A percentile compares a stretch with the other conserved stretches of the same genome.
Conservation (phyloP, 2,329 filamentous ascomycete species). For the Xylariaceae sp. region DNA sequence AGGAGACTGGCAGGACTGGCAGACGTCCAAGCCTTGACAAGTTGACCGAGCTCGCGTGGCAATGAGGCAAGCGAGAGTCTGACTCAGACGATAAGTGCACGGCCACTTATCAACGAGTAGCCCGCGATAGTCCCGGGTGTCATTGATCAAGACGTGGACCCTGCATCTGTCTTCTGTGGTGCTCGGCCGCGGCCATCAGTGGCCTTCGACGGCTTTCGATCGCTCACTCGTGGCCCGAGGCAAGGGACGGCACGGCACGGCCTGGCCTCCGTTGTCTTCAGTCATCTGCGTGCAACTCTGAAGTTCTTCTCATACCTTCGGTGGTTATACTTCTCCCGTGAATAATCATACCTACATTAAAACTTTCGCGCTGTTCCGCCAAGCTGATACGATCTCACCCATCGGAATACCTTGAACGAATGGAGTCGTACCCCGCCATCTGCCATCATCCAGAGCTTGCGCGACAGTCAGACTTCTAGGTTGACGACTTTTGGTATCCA, state of each 20-base stretch:
- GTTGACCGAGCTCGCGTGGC: too few species aligned
- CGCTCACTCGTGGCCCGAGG: conserved; percentile 4
- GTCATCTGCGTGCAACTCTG: too few species aligned
- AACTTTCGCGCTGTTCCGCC: neutral
- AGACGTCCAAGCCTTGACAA: too few species aligned
- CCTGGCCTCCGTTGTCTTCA: neutral
- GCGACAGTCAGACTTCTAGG: neutral
- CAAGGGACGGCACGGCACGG: neutral
- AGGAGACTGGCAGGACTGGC: too few species aligned
- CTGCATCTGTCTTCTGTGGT: too few species aligned
- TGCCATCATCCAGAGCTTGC: neutral
- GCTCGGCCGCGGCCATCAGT: neutral
- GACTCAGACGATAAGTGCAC: too few species aligned
- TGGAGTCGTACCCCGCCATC: conserved; percentile 9
- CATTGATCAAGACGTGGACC: too few species aligned
- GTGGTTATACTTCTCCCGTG: neutral
- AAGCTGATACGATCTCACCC: neutral
- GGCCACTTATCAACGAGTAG: too few species aligned
- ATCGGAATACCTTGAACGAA: neutral
- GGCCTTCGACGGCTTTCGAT: conserved; percentile 13
- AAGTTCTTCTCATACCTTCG: neutral
- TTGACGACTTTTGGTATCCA: neutral
- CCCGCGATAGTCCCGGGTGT: too few species aligned
- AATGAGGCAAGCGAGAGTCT: too few species aligned
- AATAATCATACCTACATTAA: neutral